These are phyloP conservation scores for Metschnikowia dekortorum DNA, from an alignment of 805 yeast species.

Conservation along the genomic window DNA sequence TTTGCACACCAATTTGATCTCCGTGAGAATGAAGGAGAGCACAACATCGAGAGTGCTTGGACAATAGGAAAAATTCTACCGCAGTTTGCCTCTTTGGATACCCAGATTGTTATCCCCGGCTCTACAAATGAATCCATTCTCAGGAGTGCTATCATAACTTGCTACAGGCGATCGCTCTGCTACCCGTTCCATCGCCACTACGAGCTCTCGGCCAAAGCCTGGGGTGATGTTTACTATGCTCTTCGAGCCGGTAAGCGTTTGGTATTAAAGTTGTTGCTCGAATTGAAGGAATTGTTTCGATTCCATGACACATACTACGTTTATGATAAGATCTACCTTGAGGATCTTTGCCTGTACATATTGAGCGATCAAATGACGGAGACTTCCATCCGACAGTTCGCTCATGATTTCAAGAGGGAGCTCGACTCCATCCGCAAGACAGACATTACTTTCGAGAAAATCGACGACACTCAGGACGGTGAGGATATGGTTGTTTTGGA, in stretches of 20 bases:
- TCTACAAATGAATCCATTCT: slow-evolving; percentile 35
- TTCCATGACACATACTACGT: slow-evolving; percentile 82
- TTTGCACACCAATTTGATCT: slow-evolving; percentile 74
- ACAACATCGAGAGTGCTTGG: slow-evolving; percentile 90
- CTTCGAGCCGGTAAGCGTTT: slow-evolving; percentile 67
- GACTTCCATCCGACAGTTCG: slow-evolving; percentile 53
- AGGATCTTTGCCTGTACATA: slow-evolving; percentile 76
- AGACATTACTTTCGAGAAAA: slow-evolving; percentile 55
- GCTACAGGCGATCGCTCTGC: slow-evolving; percentile 67
- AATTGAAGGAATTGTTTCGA: slow-evolving; percentile 67
- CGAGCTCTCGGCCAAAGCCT: slow-evolving; percentile 52
- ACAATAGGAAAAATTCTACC: slow-evolving; percentile 84
- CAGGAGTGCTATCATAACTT: slow-evolving; percentile 52
- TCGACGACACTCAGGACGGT: slow-evolving; percentile 21
- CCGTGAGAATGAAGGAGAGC: slow-evolving; percentile 66
- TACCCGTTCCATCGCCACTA: slow-evolving; percentile 79
- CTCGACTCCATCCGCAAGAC: slow-evolving; percentile 33
- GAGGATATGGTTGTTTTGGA: slow-evolving; percentile 18
- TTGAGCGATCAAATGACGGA: slow-evolving; percentile 58
- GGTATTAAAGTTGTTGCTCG: slow-evolving; percentile 56
- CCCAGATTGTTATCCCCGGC: slow-evolving; percentile 39
- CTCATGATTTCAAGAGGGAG: slow-evolving; percentile 57
- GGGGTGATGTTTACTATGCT: slow-evolving; percentile 69
- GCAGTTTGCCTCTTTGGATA: slow-evolving; percentile 69
- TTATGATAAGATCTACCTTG: slow-evolving; percentile 70